Conservation (phyloP, 208 protist species). For the Strigomonas galati region DNA sequence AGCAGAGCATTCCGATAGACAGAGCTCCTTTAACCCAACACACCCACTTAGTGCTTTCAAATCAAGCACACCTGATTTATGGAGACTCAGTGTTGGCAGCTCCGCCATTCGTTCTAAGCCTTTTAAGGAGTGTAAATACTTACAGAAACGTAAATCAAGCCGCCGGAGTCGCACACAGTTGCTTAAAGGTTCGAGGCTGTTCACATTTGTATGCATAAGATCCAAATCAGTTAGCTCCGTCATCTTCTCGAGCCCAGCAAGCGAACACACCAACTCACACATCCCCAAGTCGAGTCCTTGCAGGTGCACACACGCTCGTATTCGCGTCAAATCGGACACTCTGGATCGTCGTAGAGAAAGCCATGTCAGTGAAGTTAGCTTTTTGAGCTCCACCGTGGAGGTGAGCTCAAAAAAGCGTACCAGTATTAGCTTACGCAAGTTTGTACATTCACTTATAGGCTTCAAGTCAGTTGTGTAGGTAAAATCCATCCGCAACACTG, state of each 20-base stretch:
- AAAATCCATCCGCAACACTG: too few relatives aligned
- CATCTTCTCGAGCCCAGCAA: not conserved
- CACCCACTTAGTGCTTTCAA: not conserved
- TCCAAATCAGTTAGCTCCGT: not conserved
- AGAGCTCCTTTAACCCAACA: not conserved
- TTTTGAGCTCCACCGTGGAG: too few relatives aligned
- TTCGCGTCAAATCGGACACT: too few relatives aligned
- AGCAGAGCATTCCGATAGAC: not conserved
- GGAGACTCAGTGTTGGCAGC: not conserved
- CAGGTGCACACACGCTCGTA: not conserved
- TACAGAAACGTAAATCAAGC: not conserved
- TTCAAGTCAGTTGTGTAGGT: too few relatives aligned
- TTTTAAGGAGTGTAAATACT: not conserved
- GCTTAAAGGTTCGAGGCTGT: not conserved
- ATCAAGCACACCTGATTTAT: not conserved
- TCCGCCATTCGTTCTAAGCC: not conserved
- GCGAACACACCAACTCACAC: not conserved
- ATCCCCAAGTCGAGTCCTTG: not conserved
- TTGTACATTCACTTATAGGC: too few relatives aligned
- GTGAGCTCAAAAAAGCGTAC: too few relatives aligned
- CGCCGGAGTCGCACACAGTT: not conserved
- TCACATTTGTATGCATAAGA: not conserved
- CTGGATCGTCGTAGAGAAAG: too few relatives aligned
- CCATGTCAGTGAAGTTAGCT: too few relatives aligned
- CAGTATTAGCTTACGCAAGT: too few relatives aligned